Percentiles rank a stretch among this genome's conserved stretches.
Conservation (phyloP, 2,329 filamentous ascomycete species). For the Erysiphe neolycopersici region DNA sequence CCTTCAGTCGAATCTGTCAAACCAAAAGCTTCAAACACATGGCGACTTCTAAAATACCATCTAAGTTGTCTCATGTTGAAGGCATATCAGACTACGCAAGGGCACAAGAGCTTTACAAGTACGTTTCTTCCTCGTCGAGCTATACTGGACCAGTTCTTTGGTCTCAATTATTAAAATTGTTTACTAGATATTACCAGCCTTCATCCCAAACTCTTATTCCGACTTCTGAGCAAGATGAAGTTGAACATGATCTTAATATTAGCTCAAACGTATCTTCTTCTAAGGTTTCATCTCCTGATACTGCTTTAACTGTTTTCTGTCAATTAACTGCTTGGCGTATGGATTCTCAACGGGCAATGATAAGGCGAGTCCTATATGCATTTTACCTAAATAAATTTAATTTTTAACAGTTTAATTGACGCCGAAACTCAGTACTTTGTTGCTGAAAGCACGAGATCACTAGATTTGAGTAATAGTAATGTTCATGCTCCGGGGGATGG, state of each 20-base stretch:
- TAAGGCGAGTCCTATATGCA: conserved; percentile 12
- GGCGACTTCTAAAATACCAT: not conserved
- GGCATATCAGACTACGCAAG: conserved; percentile 11
- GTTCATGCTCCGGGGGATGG: conserved; percentile 11
- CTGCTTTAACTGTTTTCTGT: conserved; percentile 19
- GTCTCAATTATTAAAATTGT: conserved; percentile 1
- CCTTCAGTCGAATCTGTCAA: too few species aligned
- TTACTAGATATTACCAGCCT: conserved; percentile 12
- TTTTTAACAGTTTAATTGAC: conserved; percentile 17
- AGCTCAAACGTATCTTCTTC: conserved; percentile 9
- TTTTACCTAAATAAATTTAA: conserved; percentile 2
- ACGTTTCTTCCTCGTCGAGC: conserved; percentile 2
- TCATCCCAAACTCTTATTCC: conserved; percentile 1
- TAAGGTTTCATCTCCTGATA: conserved; percentile 16
- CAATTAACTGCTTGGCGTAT: conserved; percentile 24
- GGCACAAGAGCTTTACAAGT: conserved; percentile 14
- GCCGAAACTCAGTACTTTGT: conserved; percentile 21
- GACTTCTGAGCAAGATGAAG: conserved; percentile 1
- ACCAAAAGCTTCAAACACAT: not conserved
- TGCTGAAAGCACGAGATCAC: conserved; percentile 22
- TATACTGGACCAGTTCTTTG: not conserved
- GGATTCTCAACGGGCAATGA: conserved; percentile 20
- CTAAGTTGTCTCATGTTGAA: conserved; percentile 8
- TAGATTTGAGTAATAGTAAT: conserved; percentile 13
- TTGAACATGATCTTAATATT: conserved; percentile 3